Percentiles rank a stretch among this genome's conserved stretches.
phyloP scores from a whole-genome alignment of 495 filamentous ascomycete species.

The Astrocystis sublimbata region DNA sequence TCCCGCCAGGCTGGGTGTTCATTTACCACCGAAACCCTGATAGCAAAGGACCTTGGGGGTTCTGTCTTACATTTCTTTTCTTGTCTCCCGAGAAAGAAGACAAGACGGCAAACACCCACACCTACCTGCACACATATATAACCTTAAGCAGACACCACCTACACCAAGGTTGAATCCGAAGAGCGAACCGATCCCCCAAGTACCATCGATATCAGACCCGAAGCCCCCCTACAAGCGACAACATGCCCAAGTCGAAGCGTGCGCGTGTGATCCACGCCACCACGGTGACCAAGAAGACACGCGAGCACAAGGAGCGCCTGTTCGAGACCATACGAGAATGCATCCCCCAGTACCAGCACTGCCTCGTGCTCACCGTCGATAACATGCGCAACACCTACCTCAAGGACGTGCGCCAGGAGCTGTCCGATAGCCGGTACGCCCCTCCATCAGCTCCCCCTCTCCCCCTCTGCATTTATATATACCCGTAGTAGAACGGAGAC shows the following conservation, averaged over 20 bases:
- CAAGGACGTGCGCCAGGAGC: slow-evolving; percentile 83
- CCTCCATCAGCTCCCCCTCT: background rate
- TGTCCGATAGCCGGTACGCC: slow-evolving; percentile 78
- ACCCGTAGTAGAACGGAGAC: background rate
- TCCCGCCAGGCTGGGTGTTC: background rate
- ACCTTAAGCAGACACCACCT: background rate
- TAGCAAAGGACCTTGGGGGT: background rate
- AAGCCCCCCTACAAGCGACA: slow-evolving; percentile 31
- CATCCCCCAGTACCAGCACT: slow-evolving; percentile 80
- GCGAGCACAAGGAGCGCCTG: slow-evolving; percentile 83
- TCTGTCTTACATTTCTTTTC: background rate
- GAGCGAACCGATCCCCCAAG: background rate
- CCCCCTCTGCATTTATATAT: background rate
- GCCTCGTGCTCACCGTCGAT: slow-evolving; percentile 89
- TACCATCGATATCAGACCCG: background rate
- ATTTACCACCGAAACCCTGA: background rate
- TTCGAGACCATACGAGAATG: slow-evolving; percentile 86
- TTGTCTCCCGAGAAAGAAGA: background rate
- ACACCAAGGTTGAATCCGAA: slow-evolving; percentile 1
- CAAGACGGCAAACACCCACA: too few species aligned
- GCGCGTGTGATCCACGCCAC: slow-evolving; percentile 84
- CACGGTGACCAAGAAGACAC: slow-evolving; percentile 84
- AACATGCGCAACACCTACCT: slow-evolving; percentile 99
- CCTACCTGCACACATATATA: background rate
- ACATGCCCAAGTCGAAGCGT: slow-evolving; percentile 96